Evolutionary conservation across 2,329 filamentous ascomycete genomes (phyloP), one percentile per base, ranked within the genome.

Genomic region (Colletotrichum sp.): DNA sequence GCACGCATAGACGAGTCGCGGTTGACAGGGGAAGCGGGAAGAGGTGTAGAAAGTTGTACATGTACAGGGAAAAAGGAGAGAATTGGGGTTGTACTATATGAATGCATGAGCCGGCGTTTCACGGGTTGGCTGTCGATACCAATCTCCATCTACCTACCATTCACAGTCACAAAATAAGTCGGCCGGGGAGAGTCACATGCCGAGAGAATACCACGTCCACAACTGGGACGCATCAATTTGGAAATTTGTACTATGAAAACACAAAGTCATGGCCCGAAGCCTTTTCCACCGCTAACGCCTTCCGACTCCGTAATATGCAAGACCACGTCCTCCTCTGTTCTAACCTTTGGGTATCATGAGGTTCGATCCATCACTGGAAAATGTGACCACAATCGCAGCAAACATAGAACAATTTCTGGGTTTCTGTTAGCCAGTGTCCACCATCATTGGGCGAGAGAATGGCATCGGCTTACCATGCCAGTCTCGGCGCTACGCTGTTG

Each of bases 401-500:
- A 72, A 99, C 97, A 82, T 96, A 96, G 84, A 96, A 96, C 64
- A 97, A 87, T 95, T 96, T 96, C 95, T 97, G 80, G 8, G 10
- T 24, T 44, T 15, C 7, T 10, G 74, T 86, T 78, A 85, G 81
- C 75, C 71, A 72, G 1, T 52, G 7, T 44, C 24, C 28, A 69
- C 24, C 28, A 69, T 67, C 30, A 16, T 4, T n/a, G 12, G 55
- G 32, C 12, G 7, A n/a, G 16, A 30, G 30, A 32, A 39, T 26
- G 32, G 34, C 28, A 44, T 24, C 62, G 69, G 82, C 94, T 90
- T 87, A 99, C 97, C 97, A 99, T 99, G 88, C 97, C 97, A 60
- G 97, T 99, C 86, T 99, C 96, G 65, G 95, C 95, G 80, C 94
- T 98, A 86, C 97, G 94, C 88, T 99, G 96, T 85, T 99, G 97